Percentiles rank a stretch among this genome's conserved stretches.
phyloP scores from a whole-genome alignment of 352 stramenopile species.

The Phytophthora megakarya region DNA sequence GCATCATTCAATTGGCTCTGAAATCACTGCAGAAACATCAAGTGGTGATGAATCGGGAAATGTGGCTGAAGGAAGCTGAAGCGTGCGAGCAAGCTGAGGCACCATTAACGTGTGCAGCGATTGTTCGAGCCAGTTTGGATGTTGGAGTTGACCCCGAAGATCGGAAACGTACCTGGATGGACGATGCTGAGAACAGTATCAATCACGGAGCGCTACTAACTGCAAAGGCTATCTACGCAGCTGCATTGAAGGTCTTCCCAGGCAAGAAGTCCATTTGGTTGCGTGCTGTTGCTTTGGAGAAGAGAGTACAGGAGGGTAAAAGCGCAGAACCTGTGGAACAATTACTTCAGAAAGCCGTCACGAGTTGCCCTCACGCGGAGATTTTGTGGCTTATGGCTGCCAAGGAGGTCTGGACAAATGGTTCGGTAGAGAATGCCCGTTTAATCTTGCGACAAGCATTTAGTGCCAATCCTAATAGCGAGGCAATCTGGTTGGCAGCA shows the following conservation, averaged over 20 bases:
- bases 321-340: slow-evolving; percentile 80
- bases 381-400: slow-evolving; percentile 98
- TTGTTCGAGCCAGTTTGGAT: slow-evolving; percentile 93
- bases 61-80: slow-evolving; percentile 98
- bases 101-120: slow-evolving; percentile 93
- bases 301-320: slow-evolving; percentile 88
- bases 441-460: slow-evolving; percentile 97
- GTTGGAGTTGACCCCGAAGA: slow-evolving; percentile 97
- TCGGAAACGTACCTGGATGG: slow-evolving; percentile 96
- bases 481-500: slow-evolving; percentile 95
- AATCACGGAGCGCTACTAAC: slow-evolving; percentile 87
- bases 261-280: slow-evolving; percentile 97
- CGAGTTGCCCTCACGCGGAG: slow-evolving; percentile 93
- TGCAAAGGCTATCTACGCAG: slow-evolving; percentile 94
- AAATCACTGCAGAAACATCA: slow-evolving; percentile 91
- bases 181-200: slow-evolving; percentile 95
- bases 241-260: slow-evolving; percentile 89
- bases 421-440: slow-evolving; percentile 93
- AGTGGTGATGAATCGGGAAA: slow-evolving; percentile 93
- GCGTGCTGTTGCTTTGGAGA: slow-evolving; percentile 96
- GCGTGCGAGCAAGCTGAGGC: slow-evolving; percentile 91
- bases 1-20: slow-evolving; percentile 81
- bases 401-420: slow-evolving; percentile 97
- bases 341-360: slow-evolving; percentile 94
- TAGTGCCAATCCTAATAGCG: slow-evolving; percentile 95